These are phyloP conservation scores for Tilletiopsis washingtonensis DNA, from an alignment of 1,284 basidiomycete species.

Conservation along the genomic window DNA sequence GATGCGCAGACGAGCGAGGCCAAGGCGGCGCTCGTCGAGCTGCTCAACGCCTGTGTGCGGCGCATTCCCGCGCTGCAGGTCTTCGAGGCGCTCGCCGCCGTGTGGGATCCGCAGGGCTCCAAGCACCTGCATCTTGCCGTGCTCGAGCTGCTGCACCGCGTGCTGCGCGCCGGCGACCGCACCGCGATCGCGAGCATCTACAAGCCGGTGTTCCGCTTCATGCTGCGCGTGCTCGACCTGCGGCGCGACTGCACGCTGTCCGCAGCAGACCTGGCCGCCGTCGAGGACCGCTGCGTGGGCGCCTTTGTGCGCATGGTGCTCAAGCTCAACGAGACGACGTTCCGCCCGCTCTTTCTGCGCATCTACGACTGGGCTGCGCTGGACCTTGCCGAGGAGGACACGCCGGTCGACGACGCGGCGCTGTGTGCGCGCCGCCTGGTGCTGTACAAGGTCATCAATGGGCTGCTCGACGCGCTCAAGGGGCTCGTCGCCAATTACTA, in stretches of 20 bases:
- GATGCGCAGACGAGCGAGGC: conserved; percentile 4
- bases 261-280: conserved; percentile 48
- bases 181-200: conserved; percentile 59
- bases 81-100: conserved; percentile 1
- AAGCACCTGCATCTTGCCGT: conserved; percentile 5
- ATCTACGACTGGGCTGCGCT: conserved; percentile 91
- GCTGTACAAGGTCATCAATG: conserved; percentile 35
- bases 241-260: conserved; percentile 49
- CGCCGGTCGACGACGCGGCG: conserved; percentile 8
- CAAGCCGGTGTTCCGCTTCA: conserved; percentile 68
- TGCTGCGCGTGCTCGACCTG: conserved; percentile 70
- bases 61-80: conserved; percentile 8
- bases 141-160: conserved; percentile 31
- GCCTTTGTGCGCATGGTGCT: conserved; percentile 78
- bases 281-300: conserved; percentile 52
- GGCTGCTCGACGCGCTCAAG: conserved; percentile 27
- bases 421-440: conserved; percentile 34
- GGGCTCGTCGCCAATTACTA: conserved; percentile 40
- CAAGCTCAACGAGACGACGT: conserved; percentile 85
- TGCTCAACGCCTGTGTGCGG: conserved; percentile 11
- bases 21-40: background rate
- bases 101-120: background rate
- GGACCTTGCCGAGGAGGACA: conserved; percentile 51
- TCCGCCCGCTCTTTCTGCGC: conserved; percentile 84
- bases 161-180: conserved; percentile 29